Conservation (phyloP, 257 asterid genomes). For the Agastache rugosa region DNA sequence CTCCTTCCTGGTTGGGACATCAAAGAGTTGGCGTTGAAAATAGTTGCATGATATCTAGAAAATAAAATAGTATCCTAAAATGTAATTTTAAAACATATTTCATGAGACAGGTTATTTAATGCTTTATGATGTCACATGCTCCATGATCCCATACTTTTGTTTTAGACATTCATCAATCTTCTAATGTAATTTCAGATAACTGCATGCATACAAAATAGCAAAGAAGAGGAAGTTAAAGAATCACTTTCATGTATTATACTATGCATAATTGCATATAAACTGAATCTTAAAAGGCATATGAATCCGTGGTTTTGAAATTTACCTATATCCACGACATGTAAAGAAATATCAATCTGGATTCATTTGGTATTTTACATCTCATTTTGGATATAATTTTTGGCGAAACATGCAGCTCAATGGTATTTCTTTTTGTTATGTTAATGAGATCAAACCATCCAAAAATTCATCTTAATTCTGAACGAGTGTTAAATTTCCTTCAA, state of each 20-base stretch:
- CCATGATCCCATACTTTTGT: neutral
- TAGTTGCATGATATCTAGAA: neutral
- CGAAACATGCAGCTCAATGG: neutral
- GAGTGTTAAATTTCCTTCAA: neutral
- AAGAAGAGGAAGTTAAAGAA: neutral
- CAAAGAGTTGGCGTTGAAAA: neutral
- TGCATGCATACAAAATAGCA: constrained; percentile 6
- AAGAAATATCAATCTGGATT: neutral
- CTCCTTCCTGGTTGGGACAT: neutral
- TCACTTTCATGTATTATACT: neutral
- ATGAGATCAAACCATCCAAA: constrained; percentile 5
- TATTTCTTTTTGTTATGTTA: constrained; percentile 8
- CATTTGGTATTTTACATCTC: constrained; percentile 6
- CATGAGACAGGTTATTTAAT: neutral
- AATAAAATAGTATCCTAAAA: neutral
- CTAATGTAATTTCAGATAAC: neutral
- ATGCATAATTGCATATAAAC: neutral
- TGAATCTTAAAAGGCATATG: neutral
- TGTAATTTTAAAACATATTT: neutral
- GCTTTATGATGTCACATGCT: constrained; percentile 3
- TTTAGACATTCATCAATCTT: neutral
- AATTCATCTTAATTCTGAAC: neutral
- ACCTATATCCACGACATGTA: neutral
- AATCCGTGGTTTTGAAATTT: neutral
- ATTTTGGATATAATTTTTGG: neutral